phyloP scores from a whole-genome alignment of 2,329 filamentous ascomycete species.

The Calonectria crousiana region DNA sequence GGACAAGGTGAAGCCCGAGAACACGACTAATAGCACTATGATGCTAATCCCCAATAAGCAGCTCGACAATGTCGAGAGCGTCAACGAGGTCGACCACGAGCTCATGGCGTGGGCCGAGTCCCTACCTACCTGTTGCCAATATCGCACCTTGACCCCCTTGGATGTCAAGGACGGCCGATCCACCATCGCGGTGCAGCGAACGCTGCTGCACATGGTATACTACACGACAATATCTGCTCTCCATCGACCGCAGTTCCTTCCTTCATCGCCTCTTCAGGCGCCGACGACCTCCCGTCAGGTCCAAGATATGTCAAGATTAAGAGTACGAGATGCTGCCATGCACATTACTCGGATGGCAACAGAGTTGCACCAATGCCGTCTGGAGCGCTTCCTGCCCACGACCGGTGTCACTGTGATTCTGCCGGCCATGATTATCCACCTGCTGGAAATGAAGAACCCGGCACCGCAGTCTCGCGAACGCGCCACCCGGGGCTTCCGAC shows the following conservation, averaged over 20 bases:
- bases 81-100: constrained; percentile 82
- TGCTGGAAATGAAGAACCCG: constrained; percentile 90
- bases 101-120: constrained; percentile 82
- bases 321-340: constrained; percentile 85
- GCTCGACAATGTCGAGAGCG: constrained; percentile 83
- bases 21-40: constrained; percentile 82
- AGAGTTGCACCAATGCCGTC: constrained; percentile 77
- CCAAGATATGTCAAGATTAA: constrained; percentile 84
- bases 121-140: constrained; percentile 79
- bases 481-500: constrained; percentile 84
- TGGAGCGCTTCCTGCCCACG: constrained; percentile 86
- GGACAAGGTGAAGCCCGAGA: constrained; percentile 82
- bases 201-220: constrained; percentile 94
- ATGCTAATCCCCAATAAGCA: constrained; percentile 93
- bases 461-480: constrained; percentile 77
- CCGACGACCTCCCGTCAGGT: constrained; percentile 73
- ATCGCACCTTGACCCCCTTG: constrained; percentile 66
- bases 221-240: constrained; percentile 91
- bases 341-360: constrained; percentile 89
- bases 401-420: constrained; percentile 92
- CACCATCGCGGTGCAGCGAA: constrained; percentile 77
- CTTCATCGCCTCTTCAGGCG: constrained; percentile 71
- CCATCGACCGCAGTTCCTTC: constrained; percentile 90
- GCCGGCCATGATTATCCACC: constrained; percentile 92
- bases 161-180: constrained; percentile 72